Percentiles rank a stretch among this genome's conserved stretches.
phyloP scores from a whole-genome alignment of 2,329 filamentous ascomycete species.

The Pyricularia sp. region DNA sequence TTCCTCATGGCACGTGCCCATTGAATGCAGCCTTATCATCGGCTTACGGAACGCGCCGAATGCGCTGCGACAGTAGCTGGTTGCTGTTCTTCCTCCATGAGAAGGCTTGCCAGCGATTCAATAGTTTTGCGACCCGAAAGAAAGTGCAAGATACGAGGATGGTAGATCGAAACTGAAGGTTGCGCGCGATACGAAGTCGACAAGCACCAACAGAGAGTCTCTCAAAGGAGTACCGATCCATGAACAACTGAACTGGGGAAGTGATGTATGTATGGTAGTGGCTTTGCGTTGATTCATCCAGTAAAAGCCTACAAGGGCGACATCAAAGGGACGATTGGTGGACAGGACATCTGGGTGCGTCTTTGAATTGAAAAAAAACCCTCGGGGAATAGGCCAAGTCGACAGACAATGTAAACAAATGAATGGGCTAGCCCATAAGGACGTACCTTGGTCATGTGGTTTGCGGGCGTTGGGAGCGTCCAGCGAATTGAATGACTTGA shows the following conservation, averaged over 20 bases:
- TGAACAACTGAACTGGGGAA: background rate
- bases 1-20: background rate
- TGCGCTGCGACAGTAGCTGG: background rate
- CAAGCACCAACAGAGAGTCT: background rate
- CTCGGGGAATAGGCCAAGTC: background rate
- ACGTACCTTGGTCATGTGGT: background rate
- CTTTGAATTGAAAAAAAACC: background rate
- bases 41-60: background rate
- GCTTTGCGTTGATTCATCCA: background rate
- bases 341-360: background rate
- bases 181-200: background rate
- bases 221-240: background rate
- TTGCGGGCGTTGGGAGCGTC: background rate
- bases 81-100: background rate
- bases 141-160: background rate
- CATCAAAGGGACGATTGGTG: background rate
- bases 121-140: background rate
- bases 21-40: background rate
- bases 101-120: background rate
- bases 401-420: background rate
- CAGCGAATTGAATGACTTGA: background rate
- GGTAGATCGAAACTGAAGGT: background rate
- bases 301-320: background rate
- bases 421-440: background rate
- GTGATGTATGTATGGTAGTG: background rate